phyloP scores from a whole-genome alignment of 2,329 filamentous ascomycete genomes.

The Botrytis squamosa region DNA sequence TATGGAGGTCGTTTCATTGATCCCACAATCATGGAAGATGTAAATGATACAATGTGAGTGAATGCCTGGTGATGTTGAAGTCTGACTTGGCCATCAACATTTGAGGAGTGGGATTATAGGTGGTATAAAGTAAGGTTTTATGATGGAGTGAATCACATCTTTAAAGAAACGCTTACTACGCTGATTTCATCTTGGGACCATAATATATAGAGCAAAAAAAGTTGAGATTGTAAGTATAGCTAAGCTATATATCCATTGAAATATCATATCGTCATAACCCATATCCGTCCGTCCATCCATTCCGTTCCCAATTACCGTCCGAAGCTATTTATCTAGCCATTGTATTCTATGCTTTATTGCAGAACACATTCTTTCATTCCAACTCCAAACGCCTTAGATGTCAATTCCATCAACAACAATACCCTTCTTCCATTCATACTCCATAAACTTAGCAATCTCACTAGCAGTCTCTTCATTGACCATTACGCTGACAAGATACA shows the following conservation, averaged over 20 bases:
- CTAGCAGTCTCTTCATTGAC: conserved; percentile 74
- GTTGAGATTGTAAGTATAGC: conserved; percentile 39
- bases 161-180: not conserved
- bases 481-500: conserved; percentile 83
- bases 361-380: conserved; percentile 19
- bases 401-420: conserved; percentile 81
- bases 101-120: not conserved
- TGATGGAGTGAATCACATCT: not conserved
- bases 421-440: conserved; percentile 85
- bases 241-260: conserved; percentile 6
- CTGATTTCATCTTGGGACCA: not conserved
- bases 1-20: not conserved
- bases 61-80: not conserved
- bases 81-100: not conserved
- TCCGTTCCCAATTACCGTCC: conserved; percentile 1
- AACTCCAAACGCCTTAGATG: conserved; percentile 53
- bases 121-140: not conserved
- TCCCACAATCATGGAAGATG: not conserved
- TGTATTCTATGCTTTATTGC: conserved; percentile 25
- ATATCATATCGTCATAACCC: conserved; percentile 12
- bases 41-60: not conserved
- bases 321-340: conserved; percentile 21
- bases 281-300: conserved; percentile 6
- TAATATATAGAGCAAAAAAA: not conserved
- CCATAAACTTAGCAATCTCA: conserved; percentile 72